These are phyloP conservation scores for Candida schatavii DNA, from an alignment of 805 yeast species.

Conservation along the genomic window DNA sequence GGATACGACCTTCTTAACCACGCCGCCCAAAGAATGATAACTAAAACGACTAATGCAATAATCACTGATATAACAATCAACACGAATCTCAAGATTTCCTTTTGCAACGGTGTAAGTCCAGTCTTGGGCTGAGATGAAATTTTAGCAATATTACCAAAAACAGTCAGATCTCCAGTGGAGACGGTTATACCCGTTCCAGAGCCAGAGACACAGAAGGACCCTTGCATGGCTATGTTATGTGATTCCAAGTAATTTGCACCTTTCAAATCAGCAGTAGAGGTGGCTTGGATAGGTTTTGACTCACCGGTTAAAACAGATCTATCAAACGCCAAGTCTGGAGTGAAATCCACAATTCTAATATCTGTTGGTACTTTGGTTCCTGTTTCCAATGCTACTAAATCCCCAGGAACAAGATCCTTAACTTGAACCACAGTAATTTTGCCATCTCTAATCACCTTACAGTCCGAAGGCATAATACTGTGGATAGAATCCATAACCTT, in stretches of 20 bases:
- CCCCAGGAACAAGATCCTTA: slow-evolving; percentile 44
- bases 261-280: slow-evolving; percentile 20
- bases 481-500: slow-evolving; percentile 48
- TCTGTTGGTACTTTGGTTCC: slow-evolving; percentile 50
- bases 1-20: slow-evolving; percentile 39
- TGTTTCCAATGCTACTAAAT: slow-evolving; percentile 32
- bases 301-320: slow-evolving; percentile 50
- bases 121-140: slow-evolving; percentile 37
- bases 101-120: slow-evolving; percentile 42
- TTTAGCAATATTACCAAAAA: slow-evolving; percentile 46
- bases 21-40: slow-evolving; percentile 41
- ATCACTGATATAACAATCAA: slow-evolving; percentile 20
- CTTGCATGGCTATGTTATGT: slow-evolving; percentile 44
- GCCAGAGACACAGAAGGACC: slow-evolving; percentile 43
- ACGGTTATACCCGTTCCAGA: slow-evolving; percentile 44
- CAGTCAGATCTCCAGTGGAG: slow-evolving; percentile 42
- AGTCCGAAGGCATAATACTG: slow-evolving; percentile 40
- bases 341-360: slow-evolving; percentile 35
- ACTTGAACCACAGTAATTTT: slow-evolving; percentile 23
- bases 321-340: slow-evolving; percentile 42
- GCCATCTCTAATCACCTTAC: slow-evolving; percentile 36
- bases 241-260: slow-evolving; percentile 43
- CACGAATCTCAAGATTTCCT: slow-evolving; percentile 39
- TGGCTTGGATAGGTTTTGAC: slow-evolving; percentile 38
- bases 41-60: slow-evolving; percentile 24